A percentile compares a stretch with the other conserved stretches of the same genome.
phyloP scores from a whole-genome alignment of 208 protist genomes.

The Crithidia fasciculata region DNA sequence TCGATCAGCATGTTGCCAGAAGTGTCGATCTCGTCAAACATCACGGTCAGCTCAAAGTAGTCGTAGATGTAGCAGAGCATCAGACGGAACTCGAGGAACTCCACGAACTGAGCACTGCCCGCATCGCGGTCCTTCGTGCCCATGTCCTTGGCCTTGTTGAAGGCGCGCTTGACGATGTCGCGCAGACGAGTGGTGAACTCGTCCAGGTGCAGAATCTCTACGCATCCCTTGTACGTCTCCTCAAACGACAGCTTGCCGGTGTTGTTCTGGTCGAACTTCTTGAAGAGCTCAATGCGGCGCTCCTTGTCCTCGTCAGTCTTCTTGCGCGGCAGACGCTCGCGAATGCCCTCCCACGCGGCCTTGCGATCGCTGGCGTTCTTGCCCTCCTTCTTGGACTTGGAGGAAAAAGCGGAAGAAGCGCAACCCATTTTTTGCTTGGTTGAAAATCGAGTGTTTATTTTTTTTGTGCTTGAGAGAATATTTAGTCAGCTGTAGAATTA shows the following conservation, averaged over 20 bases:
- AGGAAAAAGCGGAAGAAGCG: constrained; percentile 12
- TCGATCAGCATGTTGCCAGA: constrained; percentile 74
- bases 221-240: constrained; percentile 62
- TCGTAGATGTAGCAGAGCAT: constrained; percentile 79
- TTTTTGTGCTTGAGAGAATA: neutral
- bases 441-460: constrained; percentile 3
- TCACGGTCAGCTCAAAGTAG: constrained; percentile 73
- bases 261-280: constrained; percentile 68
- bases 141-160: constrained; percentile 73
- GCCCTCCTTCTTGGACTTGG: constrained; percentile 33
- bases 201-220: constrained; percentile 57
- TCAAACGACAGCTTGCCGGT: constrained; percentile 62
- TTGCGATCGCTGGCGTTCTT: constrained; percentile 49
- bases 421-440: constrained; percentile 29
- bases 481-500: neutral
- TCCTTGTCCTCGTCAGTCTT: constrained; percentile 49
- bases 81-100: constrained; percentile 81
- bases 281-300: constrained; percentile 70
- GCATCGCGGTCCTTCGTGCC: constrained; percentile 38
- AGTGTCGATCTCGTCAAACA: constrained; percentile 86
- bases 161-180: constrained; percentile 82
- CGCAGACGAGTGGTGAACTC: constrained; percentile 65
- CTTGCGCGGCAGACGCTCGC: constrained; percentile 32
- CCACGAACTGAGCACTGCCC: constrained; percentile 55
- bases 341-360: constrained; percentile 49